Conservation (phyloP, 805 yeast species). For the Teunomyces aglyptinius region DNA sequence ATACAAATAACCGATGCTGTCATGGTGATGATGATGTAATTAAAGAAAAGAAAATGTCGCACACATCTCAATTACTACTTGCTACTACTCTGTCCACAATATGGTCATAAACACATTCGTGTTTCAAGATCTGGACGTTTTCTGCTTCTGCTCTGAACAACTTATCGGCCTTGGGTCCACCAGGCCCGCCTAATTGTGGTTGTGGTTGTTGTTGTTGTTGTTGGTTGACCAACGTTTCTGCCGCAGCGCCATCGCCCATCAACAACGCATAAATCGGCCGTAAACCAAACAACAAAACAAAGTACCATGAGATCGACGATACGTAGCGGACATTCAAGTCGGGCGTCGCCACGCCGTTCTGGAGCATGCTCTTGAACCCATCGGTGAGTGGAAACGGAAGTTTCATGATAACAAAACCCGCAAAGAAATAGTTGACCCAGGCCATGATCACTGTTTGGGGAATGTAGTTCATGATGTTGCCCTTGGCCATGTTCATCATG, state of each 20-base stretch:
- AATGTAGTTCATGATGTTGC: slow-evolving; percentile 75
- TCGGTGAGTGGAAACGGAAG: slow-evolving; percentile 90
- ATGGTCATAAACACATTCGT: slow-evolving; percentile 49
- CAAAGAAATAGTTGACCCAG: slow-evolving; percentile 92
- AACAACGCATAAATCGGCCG: slow-evolving; percentile 73
- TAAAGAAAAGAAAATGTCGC: neutral
- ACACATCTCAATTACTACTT: neutral
- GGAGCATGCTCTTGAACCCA: slow-evolving; percentile 89
- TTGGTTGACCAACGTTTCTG: slow-evolving; percentile 42
- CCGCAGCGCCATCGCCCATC: slow-evolving; percentile 51
- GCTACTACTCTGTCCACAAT: slow-evolving; percentile 56
- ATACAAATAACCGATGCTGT: slow-evolving; percentile 46
- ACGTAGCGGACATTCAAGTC: slow-evolving; percentile 92
- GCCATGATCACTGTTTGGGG: slow-evolving; percentile 95
- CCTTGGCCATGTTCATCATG: slow-evolving; percentile 73
- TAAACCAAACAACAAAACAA: slow-evolving; percentile 81
- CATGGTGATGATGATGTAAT: neutral
- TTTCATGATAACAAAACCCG: slow-evolving; percentile 77
- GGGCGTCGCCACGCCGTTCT: slow-evolving; percentile 77
- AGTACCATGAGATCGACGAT: slow-evolving; percentile 93
- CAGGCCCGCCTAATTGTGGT: slow-evolving; percentile 49
- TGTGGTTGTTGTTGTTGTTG: slow-evolving; percentile 41
- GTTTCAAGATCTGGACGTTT: slow-evolving; percentile 61
- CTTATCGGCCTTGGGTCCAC: slow-evolving; percentile 61
- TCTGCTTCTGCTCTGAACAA: slow-evolving; percentile 71